Base-by-base conservation (phyloP, 306 rosid genomes). In the Macrotyloma uniflorum region DNA sequence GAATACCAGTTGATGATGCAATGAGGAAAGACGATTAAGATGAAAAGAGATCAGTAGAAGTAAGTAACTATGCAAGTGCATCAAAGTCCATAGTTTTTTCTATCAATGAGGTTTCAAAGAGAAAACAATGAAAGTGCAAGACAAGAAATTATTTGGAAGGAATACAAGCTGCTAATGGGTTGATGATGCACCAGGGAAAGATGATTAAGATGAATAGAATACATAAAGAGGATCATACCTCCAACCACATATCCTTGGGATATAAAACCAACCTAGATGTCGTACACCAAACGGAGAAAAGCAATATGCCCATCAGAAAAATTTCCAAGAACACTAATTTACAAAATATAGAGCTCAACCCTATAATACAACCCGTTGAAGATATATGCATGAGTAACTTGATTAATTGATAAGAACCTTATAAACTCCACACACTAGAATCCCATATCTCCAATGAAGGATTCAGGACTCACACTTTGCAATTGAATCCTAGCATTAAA, bases 171-270 rank as follows among this genome's bases (percentile, higher is more conserved):
- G 45, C 45, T 32, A 62, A 32, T n/a, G 45, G 28, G 47, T 42
- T 12, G 47, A 42, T 42, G 15, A 42, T 12, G 5, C 47, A 12
- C 8, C 6, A 16, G 12, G 15, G 33, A 67, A 23, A 43, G 32
- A 23, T 7, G 4, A 36, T 66, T 9, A 66, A 67, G 36, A 43
- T 23, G 53, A 40, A 5, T 32, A 43, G 8, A 22, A 22, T 12
- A 66, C 33, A 40, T 11, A 12, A 42, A 38, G 43, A 0, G 43
- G 18, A 68, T 65, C 11, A 65, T 35, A n/a, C 19, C 19, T 9
- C 54, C 55, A 67, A 15, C 58, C 40, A 22, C 23, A 77, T 35
- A 77, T 42, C 46, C 54, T 53, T 22, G 55, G 24, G 53, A 77
- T 40, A 51, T 20, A 38, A 19, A 36, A 24, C 14, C 50, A 35